Evolutionary conservation across 2,329 filamentous ascomycete genomes (phyloP).

Genomic region (Rutstroemia sp.): DNA sequence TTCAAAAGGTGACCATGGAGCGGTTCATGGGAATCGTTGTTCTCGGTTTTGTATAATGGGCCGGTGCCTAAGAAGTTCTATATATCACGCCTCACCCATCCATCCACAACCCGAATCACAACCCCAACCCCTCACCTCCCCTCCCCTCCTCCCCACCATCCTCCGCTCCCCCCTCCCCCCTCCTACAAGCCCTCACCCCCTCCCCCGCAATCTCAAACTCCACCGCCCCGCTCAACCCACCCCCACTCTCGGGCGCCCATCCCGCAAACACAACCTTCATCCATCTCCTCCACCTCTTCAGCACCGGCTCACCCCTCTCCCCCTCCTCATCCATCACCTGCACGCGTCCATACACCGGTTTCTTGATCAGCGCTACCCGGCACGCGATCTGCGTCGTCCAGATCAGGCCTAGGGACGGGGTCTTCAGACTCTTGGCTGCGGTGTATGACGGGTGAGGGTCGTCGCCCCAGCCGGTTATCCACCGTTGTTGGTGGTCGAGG

Average conservation of each 20-base stretch:
- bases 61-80: no score
- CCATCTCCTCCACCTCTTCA: slow-evolving; percentile 61
- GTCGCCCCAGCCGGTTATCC: slow-evolving; percentile 95
- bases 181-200: slow-evolving; percentile 40
- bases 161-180: slow-evolving; percentile 6
- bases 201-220: slow-evolving; percentile 71
- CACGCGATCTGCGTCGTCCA: slow-evolving; percentile 87
- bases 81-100: neutral
- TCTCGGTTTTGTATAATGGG: no score
- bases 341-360: slow-evolving; percentile 42
- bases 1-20: no score
- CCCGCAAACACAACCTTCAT: slow-evolving; percentile 88
- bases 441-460: slow-evolving; percentile 34
- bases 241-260: slow-evolving; percentile 53
- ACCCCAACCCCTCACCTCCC: neutral
- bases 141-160: slow-evolving; percentile 2
- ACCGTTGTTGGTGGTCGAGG: slow-evolving; percentile 84
- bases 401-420: slow-evolving; percentile 76
- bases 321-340: slow-evolving; percentile 29
- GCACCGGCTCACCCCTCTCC: slow-evolving; percentile 37
- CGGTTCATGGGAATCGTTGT: no score
- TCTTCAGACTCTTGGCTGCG: slow-evolving; percentile 54
- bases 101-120: neutral
- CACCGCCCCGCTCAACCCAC: slow-evolving; percentile 43
- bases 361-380: slow-evolving; percentile 73